phyloP scores from a whole-genome alignment of 1,284 basidiomycete species.

The Marasmius sp. region DNA sequence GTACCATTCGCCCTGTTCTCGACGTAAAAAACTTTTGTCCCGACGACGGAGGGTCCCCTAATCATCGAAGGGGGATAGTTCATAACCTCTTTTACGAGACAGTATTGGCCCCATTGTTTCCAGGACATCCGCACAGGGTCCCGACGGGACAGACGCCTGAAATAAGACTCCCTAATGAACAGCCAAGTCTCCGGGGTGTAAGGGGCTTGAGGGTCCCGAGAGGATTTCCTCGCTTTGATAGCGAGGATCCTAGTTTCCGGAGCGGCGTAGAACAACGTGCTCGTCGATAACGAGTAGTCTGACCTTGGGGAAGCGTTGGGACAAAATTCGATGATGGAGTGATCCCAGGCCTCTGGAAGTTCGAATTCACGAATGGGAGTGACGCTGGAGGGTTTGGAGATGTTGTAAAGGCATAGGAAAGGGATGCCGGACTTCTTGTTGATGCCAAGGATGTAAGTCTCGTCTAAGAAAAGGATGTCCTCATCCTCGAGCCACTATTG shows the following conservation, averaged over 20 bases:
- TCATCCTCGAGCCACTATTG: constrained; percentile 46
- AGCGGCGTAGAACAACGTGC: constrained; percentile 45
- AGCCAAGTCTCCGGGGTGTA: constrained; percentile 37
- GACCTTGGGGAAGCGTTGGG: constrained; percentile 37
- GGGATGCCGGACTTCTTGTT: constrained; percentile 33
- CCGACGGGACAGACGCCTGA: constrained; percentile 36
- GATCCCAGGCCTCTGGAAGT: constrained; percentile 42
- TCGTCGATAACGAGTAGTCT: constrained; percentile 30
- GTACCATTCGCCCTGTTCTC: constrained; percentile 28
- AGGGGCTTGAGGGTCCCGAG: constrained; percentile 17
- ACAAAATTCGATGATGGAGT: constrained; percentile 37
- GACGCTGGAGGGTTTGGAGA: constrained; percentile 38
- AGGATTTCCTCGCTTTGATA: constrained; percentile 31
- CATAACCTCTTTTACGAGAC: constrained; percentile 40
- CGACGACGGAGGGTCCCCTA: constrained; percentile 37
- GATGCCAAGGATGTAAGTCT: constrained; percentile 40
- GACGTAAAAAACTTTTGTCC: constrained; percentile 42
- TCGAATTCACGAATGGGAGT: constrained; percentile 45
- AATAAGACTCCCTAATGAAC: constrained; percentile 45
- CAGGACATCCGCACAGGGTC: constrained; percentile 40
- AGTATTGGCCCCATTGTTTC: constrained; percentile 45
- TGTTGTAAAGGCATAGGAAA: constrained; percentile 42
- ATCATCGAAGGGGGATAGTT: constrained; percentile 20
- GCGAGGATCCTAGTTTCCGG: constrained; percentile 42
- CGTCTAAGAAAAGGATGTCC: constrained; percentile 42